Evolutionary conservation across 345 rosid species (phyloP).

Genomic region (Gossypium anomalum): DNA sequence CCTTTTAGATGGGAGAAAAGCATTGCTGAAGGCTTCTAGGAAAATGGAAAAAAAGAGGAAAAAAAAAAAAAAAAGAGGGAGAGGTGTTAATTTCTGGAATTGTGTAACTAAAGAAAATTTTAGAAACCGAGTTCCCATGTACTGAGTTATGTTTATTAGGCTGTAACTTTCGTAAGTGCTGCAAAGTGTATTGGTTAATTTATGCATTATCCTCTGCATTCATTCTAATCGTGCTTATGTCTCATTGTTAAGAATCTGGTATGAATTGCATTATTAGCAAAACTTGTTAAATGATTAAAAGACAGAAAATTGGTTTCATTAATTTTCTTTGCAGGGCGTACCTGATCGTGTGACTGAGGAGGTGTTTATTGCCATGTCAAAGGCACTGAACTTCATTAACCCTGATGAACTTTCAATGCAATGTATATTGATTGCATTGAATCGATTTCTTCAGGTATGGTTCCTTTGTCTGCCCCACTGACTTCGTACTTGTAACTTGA

Average conservation of each 20-base stretch:
- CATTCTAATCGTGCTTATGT: not conserved
- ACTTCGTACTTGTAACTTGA: not conserved
- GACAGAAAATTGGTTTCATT: slow-evolving; percentile 6
- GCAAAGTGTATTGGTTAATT: not conserved
- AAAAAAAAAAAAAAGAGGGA: not conserved
- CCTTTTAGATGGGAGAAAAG: not conserved
- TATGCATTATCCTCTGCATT: not conserved
- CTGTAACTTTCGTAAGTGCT: not conserved
- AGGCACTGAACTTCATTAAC: slow-evolving; percentile 90
- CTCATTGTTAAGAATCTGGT: slow-evolving; percentile 6
- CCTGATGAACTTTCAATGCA: slow-evolving; percentile 98
- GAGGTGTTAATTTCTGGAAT: not conserved
- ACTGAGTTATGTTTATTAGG: not conserved
- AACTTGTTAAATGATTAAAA: not conserved
- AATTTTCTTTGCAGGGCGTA: slow-evolving; percentile 49
- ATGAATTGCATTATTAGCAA: not conserved
- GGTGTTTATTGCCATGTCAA: slow-evolving; percentile 97
- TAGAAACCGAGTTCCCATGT: not conserved
- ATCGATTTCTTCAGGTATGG: slow-evolving; percentile 89
- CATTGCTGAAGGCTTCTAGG: not conserved
- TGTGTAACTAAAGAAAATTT: not conserved
- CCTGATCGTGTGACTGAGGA: slow-evolving; percentile 92
- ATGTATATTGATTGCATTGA: slow-evolving; percentile 83
- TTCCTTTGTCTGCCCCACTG: not conserved
- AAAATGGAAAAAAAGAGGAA: not conserved